phyloP scores from a whole-genome alignment of 148 eudicot genomes.

The Fagopyrum tataricum region DNA sequence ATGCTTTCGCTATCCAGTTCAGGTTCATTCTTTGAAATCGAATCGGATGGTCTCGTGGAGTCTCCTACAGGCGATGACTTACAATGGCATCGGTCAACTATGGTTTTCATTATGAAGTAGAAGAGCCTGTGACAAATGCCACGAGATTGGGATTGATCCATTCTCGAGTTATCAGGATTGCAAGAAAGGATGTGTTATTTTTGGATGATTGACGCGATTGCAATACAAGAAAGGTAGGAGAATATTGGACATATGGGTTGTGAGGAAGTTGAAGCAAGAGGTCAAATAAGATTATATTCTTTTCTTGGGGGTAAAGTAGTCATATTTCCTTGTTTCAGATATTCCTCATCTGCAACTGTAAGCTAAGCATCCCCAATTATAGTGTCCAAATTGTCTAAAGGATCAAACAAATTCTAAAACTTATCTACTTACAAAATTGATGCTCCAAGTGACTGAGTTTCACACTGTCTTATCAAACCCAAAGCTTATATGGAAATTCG shows the following conservation, averaged over 20 bases:
- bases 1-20: conserved; percentile 11
- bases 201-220: background rate
- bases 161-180: background rate
- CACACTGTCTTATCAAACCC: conserved; percentile 14
- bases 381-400: background rate
- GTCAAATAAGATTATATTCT: background rate
- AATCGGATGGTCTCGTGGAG: background rate
- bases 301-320: background rate
- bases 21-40: conserved; percentile 18
- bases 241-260: conserved; percentile 4
- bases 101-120: conserved; percentile 30
- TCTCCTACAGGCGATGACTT: background rate
- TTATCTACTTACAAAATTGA: conserved; percentile 11
- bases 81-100: conserved; percentile 17
- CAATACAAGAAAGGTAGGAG: conserved; percentile 5
- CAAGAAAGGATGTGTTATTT: background rate
- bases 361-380: conserved; percentile 11
- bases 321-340: conserved; percentile 7
- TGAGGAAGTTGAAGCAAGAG: background rate
- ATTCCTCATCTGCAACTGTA: background rate
- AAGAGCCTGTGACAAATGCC: conserved; percentile 32
- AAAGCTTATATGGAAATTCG: conserved; percentile 36
- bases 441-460: background rate
- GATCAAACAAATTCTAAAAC: conserved; percentile 6
- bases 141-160: conserved; percentile 15